Percentiles rank a stretch among this genome's conserved stretches.
Evolutionary conservation across 2,329 filamentous ascomycete species (phyloP).

Genomic region (Fusarium fujikuroi): DNA sequence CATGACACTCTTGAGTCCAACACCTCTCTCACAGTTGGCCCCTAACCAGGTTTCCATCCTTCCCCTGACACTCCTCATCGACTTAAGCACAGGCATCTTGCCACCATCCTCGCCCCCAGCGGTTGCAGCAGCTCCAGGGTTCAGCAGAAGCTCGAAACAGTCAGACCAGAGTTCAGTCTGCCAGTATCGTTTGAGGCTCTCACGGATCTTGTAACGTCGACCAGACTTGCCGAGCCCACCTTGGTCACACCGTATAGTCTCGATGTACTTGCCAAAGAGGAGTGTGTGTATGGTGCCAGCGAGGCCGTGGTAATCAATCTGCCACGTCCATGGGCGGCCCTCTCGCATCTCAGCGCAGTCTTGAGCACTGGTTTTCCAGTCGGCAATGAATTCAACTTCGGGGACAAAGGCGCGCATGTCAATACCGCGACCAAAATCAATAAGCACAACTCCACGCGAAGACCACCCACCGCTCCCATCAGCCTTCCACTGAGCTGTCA

Average conservation of each 20-base stretch:
- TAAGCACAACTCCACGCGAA: conserved; percentile 82
- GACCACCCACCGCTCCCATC: conserved; percentile 83
- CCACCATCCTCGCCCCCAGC: conserved; percentile 71
- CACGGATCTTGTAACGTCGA: conserved; percentile 81
- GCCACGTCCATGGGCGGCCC: conserved; percentile 93
- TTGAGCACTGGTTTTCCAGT: conserved; percentile 88
- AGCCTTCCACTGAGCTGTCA: conserved; percentile 73
- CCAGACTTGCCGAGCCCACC: conserved; percentile 67
- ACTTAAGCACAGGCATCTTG: conserved; percentile 77
- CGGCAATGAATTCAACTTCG: conserved; percentile 85
- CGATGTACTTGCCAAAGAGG: conserved; percentile 94
- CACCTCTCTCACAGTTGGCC: conserved; percentile 82
- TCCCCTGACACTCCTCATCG: conserved; percentile 75
- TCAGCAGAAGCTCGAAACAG: conserved; percentile 86
- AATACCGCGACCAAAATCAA: conserved; percentile 94
- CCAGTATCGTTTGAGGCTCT: conserved; percentile 94
- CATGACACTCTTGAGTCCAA: conserved; percentile 76
- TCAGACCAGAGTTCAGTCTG: conserved; percentile 90
- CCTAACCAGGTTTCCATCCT: conserved; percentile 88
- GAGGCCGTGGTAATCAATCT: conserved; percentile 95
- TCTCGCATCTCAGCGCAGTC: conserved; percentile 98
- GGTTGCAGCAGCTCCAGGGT: conserved; percentile 76
- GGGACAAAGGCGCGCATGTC: conserved; percentile 87
- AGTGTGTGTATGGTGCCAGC: conserved; percentile 89
- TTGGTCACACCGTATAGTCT: conserved; percentile 71